Conservation (phyloP, 441 rosid species). For the Gossypium davidsonii region DNA sequence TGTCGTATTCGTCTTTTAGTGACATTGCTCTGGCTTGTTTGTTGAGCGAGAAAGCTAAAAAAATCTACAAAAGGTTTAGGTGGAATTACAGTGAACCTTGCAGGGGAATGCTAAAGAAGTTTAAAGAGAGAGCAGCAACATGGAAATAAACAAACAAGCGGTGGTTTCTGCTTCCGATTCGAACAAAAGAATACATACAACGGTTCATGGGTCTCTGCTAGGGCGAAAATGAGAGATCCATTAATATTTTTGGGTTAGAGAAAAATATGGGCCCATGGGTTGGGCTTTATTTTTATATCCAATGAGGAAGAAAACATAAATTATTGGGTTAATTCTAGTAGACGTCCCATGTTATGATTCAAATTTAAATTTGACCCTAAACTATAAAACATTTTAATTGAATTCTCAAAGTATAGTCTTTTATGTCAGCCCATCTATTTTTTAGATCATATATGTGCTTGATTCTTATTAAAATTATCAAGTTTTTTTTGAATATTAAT, state of each 20-base stretch:
- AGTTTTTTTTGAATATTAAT: too few relatives aligned
- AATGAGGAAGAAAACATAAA: too few relatives aligned
- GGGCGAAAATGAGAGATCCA: not conserved
- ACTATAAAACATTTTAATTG: too few relatives aligned
- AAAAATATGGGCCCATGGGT: not conserved
- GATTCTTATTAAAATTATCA: too few relatives aligned
- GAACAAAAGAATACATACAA: not conserved
- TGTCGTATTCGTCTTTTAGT: not conserved
- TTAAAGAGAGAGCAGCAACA: not conserved
- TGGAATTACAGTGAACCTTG: not conserved
- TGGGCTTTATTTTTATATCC: not conserved
- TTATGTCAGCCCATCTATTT: too few relatives aligned
- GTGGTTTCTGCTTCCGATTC: not conserved
- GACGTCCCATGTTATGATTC: too few relatives aligned
- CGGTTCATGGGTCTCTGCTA: not conserved
- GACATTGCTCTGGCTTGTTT: constrained; percentile 21
- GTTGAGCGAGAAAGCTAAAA: not conserved
- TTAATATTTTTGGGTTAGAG: not conserved
- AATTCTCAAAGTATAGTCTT: too few relatives aligned
- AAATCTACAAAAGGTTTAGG: not conserved
- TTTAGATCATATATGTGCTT: too few relatives aligned
- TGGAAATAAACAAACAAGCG: too few relatives aligned
- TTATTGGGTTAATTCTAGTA: too few relatives aligned
- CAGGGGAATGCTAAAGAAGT: not conserved
- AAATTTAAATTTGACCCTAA: too few relatives aligned